phyloP scores from a whole-genome alignment of 352 stramenopile genomes.

The Phytophthora kernoviae region DNA sequence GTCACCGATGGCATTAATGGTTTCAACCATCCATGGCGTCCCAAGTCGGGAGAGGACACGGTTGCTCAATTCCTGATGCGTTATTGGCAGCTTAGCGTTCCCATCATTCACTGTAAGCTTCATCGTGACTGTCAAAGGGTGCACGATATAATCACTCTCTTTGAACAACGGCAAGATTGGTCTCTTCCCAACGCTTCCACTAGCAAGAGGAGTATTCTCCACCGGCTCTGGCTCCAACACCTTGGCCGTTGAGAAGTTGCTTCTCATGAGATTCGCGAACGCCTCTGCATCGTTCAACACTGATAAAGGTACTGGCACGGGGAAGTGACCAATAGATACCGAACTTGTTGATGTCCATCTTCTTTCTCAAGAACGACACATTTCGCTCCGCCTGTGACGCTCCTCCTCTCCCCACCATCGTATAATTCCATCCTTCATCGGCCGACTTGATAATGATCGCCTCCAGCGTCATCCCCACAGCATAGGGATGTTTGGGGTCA shows the following conservation, averaged over 20 bases:
- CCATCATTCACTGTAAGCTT: conserved; percentile 85
- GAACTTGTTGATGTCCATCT: conserved; percentile 84
- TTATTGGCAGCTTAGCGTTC: conserved; percentile 75
- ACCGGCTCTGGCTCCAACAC: conserved; percentile 8
- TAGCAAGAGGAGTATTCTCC: conserved; percentile 10
- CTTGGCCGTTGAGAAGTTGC: conserved; percentile 45
- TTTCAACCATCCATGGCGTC: conserved; percentile 80
- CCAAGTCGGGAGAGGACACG: conserved; percentile 75
- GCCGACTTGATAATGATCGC: conserved; percentile 85
- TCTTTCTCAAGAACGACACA: conserved; percentile 69
- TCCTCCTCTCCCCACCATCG: conserved; percentile 66
- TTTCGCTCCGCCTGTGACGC: conserved; percentile 10
- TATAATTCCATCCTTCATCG: conserved; percentile 85
- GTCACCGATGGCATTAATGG: conserved; percentile 75
- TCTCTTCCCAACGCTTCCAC: conserved; percentile 10
- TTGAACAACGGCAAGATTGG: conserved; percentile 43
- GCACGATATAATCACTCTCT: conserved; percentile 65
- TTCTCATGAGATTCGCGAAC: conserved; percentile 78
- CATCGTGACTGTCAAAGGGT: conserved; percentile 78
- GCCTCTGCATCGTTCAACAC: conserved; percentile 56
- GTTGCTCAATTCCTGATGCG: conserved; percentile 75
- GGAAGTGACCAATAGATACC: conserved; percentile 81
- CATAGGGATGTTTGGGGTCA: conserved; percentile 46
- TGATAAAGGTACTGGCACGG: conserved; percentile 37
- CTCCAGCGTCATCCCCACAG: conserved; percentile 75